Evolutionary conservation across 108 stramenopile genomes (phyloP).

Genomic region (Discostella stelligeroides): DNA sequence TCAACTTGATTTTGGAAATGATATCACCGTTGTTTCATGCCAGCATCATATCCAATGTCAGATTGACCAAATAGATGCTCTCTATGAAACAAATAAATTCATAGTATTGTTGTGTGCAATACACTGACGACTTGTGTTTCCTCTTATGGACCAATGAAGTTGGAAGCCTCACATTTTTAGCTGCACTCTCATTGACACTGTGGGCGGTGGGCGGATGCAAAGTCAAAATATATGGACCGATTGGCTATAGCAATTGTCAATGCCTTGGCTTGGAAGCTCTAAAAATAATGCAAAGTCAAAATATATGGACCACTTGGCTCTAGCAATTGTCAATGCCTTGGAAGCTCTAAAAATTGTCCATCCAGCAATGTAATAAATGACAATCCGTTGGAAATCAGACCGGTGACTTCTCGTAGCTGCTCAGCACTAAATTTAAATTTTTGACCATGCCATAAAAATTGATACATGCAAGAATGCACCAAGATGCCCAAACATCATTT

Average conservation of each 20-base stretch:
- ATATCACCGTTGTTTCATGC: conserved; percentile 13
- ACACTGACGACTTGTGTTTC: not conserved
- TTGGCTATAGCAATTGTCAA: no score
- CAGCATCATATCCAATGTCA: conserved; percentile 22
- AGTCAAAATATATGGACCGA: no score
- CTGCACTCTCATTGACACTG: not conserved
- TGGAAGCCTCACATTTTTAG: conserved; percentile 6
- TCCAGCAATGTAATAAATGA: conserved; percentile 7
- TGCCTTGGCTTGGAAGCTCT: no score
- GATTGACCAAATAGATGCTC: conserved; percentile 12
- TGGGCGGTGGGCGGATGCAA: no score
- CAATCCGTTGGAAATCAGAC: not conserved
- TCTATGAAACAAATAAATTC: conserved; percentile 26
- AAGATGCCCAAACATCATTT: no score
- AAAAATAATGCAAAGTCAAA: not conserved
- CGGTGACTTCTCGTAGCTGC: not conserved
- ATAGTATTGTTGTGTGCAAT: conserved; percentile 4
- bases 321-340: not conserved
- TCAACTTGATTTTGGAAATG: conserved; percentile 9
- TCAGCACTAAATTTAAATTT: no score
- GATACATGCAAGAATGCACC: no score
- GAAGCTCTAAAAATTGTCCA: conserved; percentile 19
- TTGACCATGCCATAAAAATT: no score
- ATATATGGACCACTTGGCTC: not conserved
- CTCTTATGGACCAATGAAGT: conserved; percentile 10